Conservation (phyloP, 768 basidiomycete species). For the Hypholoma sublateritium region DNA sequence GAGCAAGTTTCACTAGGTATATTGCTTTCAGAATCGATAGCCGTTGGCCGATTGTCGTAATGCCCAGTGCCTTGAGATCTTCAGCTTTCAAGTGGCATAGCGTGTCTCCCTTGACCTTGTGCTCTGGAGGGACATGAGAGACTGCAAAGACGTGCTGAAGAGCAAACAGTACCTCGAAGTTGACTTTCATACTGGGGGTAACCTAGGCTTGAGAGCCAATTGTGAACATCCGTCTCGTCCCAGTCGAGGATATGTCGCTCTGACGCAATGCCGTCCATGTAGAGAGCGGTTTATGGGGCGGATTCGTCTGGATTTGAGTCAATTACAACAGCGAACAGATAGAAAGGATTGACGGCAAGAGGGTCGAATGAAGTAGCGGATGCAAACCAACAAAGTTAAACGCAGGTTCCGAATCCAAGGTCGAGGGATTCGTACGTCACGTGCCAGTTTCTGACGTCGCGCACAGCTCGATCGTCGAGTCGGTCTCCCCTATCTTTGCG, state of each 20-base stretch:
- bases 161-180: constrained; percentile 62
- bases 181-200: constrained; percentile 83
- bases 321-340: not conserved
- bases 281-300: not conserved
- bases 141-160: constrained; percentile 9
- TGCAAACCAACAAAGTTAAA: not conserved
- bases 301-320: not conserved
- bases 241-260: constrained; percentile 56
- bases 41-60: constrained; percentile 89
- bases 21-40: constrained; percentile 90
- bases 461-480: too few species aligned
- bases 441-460: not conserved
- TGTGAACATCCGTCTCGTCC: constrained; percentile 77
- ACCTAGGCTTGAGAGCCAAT: constrained; percentile 76
- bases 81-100: constrained; percentile 85
- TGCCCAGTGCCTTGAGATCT: constrained; percentile 80
- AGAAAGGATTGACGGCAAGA: not conserved
- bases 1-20: constrained; percentile 83
- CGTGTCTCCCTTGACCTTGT: constrained; percentile 90
- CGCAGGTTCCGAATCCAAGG: not conserved
- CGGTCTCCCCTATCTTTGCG: too few species aligned
- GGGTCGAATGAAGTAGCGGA: not conserved
- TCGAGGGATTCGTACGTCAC: not conserved
- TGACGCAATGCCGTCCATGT: constrained; percentile 35
- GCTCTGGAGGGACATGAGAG: constrained; percentile 43